A percentile compares a stretch with the other conserved stretches of the same genome.
Conservation (phyloP, 1,139 yeast genomes). For the Suhomyces kunorum region DNA sequence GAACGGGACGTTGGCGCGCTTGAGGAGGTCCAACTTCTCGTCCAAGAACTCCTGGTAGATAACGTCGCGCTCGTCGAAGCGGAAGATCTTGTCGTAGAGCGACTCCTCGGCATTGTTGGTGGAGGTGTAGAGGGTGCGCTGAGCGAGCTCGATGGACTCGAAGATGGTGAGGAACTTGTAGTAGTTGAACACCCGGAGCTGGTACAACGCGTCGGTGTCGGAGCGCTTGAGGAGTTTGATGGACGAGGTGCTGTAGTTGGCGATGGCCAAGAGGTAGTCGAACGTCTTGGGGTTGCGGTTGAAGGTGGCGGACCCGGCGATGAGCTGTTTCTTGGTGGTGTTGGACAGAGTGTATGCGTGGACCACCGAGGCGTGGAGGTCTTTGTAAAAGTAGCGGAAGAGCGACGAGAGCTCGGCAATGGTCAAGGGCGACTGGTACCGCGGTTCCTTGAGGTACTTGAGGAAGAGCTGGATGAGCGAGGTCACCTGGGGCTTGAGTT, state of each 20-base stretch:
- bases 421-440: slow-evolving; percentile 45
- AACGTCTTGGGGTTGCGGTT: slow-evolving; percentile 33
- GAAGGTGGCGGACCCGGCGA: slow-evolving; percentile 33
- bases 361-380: slow-evolving; percentile 38
- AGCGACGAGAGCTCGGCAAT: slow-evolving; percentile 36
- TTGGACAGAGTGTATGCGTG: slow-evolving; percentile 42
- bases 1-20: slow-evolving; percentile 30
- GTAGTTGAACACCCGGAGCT: slow-evolving; percentile 43
- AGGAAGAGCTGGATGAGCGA: slow-evolving; percentile 33
- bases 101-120: slow-evolving; percentile 29
- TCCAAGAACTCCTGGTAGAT: slow-evolving; percentile 39
- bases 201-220: slow-evolving; percentile 40
- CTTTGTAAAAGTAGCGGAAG: slow-evolving; percentile 39
- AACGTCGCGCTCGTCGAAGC: slow-evolving; percentile 43
- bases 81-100: slow-evolving; percentile 42
- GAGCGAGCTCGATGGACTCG: slow-evolving; percentile 39
- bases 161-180: slow-evolving; percentile 40
- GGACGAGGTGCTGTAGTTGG: slow-evolving; percentile 43
- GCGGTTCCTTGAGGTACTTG: slow-evolving; percentile 44
- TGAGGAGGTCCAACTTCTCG: slow-evolving; percentile 35
- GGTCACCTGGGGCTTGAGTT: slow-evolving; percentile 26
- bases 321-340: slow-evolving; percentile 40
- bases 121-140: slow-evolving; percentile 32
- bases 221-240: slow-evolving; percentile 40
- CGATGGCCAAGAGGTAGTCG: slow-evolving; percentile 48